These are phyloP conservation scores for Aspergillus fumigatus DNA, from an alignment of 2,329 filamentous ascomycete genomes.

Conservation along the genomic window DNA sequence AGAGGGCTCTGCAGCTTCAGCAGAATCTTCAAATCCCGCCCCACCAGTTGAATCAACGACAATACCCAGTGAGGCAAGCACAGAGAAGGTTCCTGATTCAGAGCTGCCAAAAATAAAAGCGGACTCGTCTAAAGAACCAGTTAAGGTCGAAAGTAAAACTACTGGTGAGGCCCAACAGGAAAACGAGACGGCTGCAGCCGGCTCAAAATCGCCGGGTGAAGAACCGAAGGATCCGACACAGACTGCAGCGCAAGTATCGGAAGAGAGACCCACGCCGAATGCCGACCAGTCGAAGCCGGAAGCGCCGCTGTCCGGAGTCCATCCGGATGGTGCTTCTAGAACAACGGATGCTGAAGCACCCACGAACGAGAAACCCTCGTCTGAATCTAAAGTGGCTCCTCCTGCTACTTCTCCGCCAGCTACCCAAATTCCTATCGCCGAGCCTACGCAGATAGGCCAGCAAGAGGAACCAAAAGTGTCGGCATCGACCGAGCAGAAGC, in stretches of 20 bases:
- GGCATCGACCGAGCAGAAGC: conserved; percentile 3
- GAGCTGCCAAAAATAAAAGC: not conserved
- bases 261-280: not conserved
- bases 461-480: not conserved
- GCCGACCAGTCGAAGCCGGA: conserved; percentile 2
- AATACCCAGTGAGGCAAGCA: not conserved
- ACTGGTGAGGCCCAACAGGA: not conserved
- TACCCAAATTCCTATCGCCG: not conserved
- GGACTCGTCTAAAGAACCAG: not conserved
- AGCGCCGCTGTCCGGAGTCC: not conserved
- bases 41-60: conserved; percentile 1
- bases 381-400: not conserved
- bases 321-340: conserved; percentile 5
- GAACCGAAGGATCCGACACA: not conserved
- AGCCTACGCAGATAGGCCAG: conserved; percentile 4
- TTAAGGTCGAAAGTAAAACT: not conserved
- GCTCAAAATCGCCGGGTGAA: not conserved
- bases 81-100: not conserved
- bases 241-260: not conserved
- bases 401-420: not conserved
- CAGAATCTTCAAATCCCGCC: not conserved
- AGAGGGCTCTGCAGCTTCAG: not conserved
- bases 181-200: not conserved
- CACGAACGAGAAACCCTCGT: not conserved
- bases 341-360: conserved; percentile 1